Conservation (phyloP, 1,284 basidiomycete genomes). For the Hymenochaete sp. region DNA sequence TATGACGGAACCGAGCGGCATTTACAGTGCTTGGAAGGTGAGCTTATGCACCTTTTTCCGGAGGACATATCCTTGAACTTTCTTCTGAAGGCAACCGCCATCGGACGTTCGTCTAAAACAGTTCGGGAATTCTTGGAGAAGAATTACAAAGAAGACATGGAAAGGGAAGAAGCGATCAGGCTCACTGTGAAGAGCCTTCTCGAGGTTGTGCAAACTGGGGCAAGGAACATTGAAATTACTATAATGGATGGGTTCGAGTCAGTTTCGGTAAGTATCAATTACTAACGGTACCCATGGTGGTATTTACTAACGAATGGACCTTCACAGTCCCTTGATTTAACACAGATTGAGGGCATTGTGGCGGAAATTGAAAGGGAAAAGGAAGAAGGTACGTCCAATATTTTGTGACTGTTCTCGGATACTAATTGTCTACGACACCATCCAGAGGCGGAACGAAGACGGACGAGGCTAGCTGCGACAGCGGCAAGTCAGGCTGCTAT, state of each 20-base stretch:
- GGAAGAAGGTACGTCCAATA: slow-evolving; percentile 61
- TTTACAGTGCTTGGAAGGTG: slow-evolving; percentile 98
- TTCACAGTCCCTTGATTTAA: slow-evolving; percentile 68
- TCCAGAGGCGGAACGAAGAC: slow-evolving; percentile 81
- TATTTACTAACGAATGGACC: slow-evolving; percentile 7
- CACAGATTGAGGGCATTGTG: slow-evolving; percentile 87
- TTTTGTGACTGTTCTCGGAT: slow-evolving; percentile 3
- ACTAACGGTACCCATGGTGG: too few species aligned
- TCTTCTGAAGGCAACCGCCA: slow-evolving; percentile 80
- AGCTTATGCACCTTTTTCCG: slow-evolving; percentile 19
- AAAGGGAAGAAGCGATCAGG: slow-evolving; percentile 87
- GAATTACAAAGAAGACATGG: slow-evolving; percentile 90
- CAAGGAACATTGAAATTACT: slow-evolving; percentile 98
- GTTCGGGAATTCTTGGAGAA: slow-evolving; percentile 99
- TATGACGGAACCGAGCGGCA: slow-evolving; percentile 96
- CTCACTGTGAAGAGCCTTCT: slow-evolving; percentile 92
- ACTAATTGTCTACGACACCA: slow-evolving; percentile 6
- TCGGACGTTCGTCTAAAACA: slow-evolving; percentile 96
- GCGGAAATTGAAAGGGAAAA: slow-evolving; percentile 90
- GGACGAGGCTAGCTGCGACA: slow-evolving; percentile 66
- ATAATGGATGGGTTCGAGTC: slow-evolving; percentile 93
- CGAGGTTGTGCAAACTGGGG: slow-evolving; percentile 98
- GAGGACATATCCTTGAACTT: neutral
- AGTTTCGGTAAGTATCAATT: slow-evolving; percentile 68
- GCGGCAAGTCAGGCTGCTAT: slow-evolving; percentile 82